Conservation (phyloP, 2,329 filamentous ascomycete genomes). For the Trichoderma sp. region DNA sequence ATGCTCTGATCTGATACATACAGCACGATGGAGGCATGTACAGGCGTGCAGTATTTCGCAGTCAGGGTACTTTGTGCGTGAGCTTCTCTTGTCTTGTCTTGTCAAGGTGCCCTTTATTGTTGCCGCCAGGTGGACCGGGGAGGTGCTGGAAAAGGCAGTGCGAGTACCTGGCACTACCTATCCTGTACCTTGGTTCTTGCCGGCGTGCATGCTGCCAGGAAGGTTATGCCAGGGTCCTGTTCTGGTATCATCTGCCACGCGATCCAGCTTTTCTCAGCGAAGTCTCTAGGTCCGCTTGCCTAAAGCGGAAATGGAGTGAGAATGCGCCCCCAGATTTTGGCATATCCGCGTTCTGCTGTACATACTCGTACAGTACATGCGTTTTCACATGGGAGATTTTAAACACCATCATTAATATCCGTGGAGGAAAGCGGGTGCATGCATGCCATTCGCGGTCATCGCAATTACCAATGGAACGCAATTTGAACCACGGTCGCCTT, state of each 20-base stretch:
- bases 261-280: neutral
- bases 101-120: neutral
- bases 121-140: neutral
- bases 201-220: neutral
- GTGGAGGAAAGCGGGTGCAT: neutral
- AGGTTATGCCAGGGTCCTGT: neutral
- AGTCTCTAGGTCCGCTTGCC: neutral
- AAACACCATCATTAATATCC: neutral
- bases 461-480: neutral
- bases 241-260: neutral
- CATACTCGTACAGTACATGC: neutral
- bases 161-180: neutral
- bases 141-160: neutral
- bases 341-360: neutral
- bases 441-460: neutral
- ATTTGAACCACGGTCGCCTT: neutral
- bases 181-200: neutral
- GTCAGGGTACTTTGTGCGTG: neutral
- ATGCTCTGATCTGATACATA: neutral
- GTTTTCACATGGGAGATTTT: neutral
- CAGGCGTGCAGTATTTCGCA: neutral
- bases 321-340: neutral
- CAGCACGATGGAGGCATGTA: neutral
- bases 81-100: neutral
- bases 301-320: slow-evolving; percentile 4